Conservation (phyloP, 2,329 filamentous ascomycete genomes). For the Chaetomiaceae sp. region DNA sequence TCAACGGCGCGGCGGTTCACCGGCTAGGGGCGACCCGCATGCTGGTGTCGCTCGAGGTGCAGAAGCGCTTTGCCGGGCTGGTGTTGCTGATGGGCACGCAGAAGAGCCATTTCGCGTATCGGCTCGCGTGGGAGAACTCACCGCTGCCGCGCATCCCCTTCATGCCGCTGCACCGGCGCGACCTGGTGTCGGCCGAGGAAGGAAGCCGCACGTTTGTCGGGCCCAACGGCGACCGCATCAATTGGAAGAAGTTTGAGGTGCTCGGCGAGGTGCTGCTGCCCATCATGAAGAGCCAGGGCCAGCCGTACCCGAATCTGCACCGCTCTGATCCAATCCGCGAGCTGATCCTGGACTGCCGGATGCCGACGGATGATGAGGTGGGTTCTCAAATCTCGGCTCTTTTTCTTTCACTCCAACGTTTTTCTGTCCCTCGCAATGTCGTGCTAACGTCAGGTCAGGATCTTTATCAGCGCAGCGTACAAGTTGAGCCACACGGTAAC, state of each 20-base stretch:
- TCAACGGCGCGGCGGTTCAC: slow-evolving; percentile 82
- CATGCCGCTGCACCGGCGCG: slow-evolving; percentile 79
- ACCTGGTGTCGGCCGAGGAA: slow-evolving; percentile 86
- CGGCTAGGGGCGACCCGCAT: slow-evolving; percentile 74
- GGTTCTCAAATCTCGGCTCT: slow-evolving; percentile 32
- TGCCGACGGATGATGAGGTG: slow-evolving; percentile 84
- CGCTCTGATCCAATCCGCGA: slow-evolving; percentile 66
- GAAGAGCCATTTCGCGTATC: slow-evolving; percentile 89
- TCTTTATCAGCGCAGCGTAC: slow-evolving; percentile 56
- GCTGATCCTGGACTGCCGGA: slow-evolving; percentile 73
- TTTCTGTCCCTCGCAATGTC: neutral
- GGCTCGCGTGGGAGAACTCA: slow-evolving; percentile 96
- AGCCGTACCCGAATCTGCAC: slow-evolving; percentile 66
- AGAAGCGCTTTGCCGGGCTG: slow-evolving; percentile 81
- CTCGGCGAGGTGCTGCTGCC: slow-evolving; percentile 86
- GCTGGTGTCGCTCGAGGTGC: slow-evolving; percentile 62
- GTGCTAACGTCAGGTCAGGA: slow-evolving; percentile 38
- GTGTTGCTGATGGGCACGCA: slow-evolving; percentile 89
- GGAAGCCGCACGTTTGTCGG: slow-evolving; percentile 87
- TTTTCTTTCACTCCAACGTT: slow-evolving; percentile 13
- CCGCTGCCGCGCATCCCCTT: slow-evolving; percentile 87
- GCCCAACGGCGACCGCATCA: slow-evolving; percentile 66
- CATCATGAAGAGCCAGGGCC: slow-evolving; percentile 85
- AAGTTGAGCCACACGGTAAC: slow-evolving; percentile 48
- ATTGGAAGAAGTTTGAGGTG: slow-evolving; percentile 98